These are phyloP conservation scores for Teratosphaeria zuluensis DNA, from an alignment of 2,329 filamentous ascomycete species.

Conservation along the genomic window DNA sequence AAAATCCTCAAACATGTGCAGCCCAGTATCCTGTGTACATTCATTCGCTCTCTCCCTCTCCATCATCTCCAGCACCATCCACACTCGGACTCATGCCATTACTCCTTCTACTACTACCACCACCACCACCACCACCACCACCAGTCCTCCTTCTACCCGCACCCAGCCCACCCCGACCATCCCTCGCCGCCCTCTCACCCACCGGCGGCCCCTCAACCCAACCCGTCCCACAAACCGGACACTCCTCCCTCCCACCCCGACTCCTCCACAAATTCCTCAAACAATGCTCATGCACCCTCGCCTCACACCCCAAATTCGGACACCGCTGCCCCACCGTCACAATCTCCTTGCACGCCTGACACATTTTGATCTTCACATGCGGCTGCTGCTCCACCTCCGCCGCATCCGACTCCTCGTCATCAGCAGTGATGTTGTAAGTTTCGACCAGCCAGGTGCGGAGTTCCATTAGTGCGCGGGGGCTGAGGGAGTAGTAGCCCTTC, in stretches of 20 bases:
- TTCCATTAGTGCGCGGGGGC: conserved; percentile 73
- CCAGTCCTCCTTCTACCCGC: conserved; percentile 10
- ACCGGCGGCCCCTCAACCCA: conserved; percentile 46
- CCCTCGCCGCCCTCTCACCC: conserved; percentile 39
- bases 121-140: conserved; percentile 1
- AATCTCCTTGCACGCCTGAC: conserved; percentile 80
- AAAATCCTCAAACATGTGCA: not conserved
- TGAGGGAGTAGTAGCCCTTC: conserved; percentile 64
- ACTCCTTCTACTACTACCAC: not conserved
- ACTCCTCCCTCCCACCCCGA: conserved; percentile 47
- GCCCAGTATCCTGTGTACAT: conserved; percentile 3
- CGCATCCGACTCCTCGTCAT: conserved; percentile 34
- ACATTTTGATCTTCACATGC: conserved; percentile 72
- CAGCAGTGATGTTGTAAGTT: conserved; percentile 70
- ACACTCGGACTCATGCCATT: not conserved
- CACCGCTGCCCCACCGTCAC: conserved; percentile 79
- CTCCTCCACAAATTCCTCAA: conserved; percentile 63
- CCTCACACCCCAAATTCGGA: conserved; percentile 53
- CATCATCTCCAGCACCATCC: not conserved
- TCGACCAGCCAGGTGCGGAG: conserved; percentile 74
- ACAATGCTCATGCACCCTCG: conserved; percentile 70
- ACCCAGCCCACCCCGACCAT: not conserved
- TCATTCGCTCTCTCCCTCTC: not conserved
- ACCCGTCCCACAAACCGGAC: conserved; percentile 47
- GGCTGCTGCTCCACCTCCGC: conserved; percentile 26